Evolutionary conservation across 2,329 filamentous ascomycete species (phyloP).

Genomic region (Botrytis sinoallii): DNA sequence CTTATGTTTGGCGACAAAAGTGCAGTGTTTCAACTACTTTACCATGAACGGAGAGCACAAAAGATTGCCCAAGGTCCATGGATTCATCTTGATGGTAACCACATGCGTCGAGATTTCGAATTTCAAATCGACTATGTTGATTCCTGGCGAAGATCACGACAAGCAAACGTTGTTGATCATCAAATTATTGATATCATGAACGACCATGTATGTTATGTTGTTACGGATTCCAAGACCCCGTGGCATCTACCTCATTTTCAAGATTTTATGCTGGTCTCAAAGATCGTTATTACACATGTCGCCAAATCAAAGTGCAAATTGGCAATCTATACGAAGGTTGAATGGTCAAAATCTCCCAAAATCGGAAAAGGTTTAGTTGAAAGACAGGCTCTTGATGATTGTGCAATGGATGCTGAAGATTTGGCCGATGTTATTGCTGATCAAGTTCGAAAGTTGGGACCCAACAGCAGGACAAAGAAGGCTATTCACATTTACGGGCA

Average conservation of each 20-base stretch:
- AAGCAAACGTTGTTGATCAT: conserved; percentile 68
- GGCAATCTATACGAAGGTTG: conserved; percentile 81
- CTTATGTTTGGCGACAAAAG: conserved; percentile 96
- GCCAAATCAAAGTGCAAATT: conserved; percentile 91
- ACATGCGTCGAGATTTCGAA: conserved; percentile 73
- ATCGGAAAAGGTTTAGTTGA: conserved; percentile 61
- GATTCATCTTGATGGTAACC: conserved; percentile 65
- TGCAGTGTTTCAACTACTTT: conserved; percentile 64
- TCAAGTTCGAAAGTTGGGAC: conserved; percentile 71
- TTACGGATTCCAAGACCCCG: conserved; percentile 59
- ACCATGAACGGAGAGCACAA: conserved; percentile 67
- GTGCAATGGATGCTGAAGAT: conserved; percentile 68
- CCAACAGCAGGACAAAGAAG: conserved; percentile 70
- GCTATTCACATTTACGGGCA: conserved; percentile 77
- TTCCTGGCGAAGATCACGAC: conserved; percentile 59
- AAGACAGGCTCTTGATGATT: conserved; percentile 71
- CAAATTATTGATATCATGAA: conserved; percentile 83
- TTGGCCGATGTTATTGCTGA: conserved; percentile 73
- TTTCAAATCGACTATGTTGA: conserved; percentile 71
- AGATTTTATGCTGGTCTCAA: conserved; percentile 78
- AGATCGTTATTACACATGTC: conserved; percentile 90
- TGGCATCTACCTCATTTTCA: conserved; percentile 75
- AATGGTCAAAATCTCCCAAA: conserved; percentile 70
- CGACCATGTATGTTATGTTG: conserved; percentile 69
- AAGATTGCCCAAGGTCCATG: conserved; percentile 85